Evolutionary conservation across 345 rosid species (phyloP), one percentile per base, ranked within the genome.

Genomic region (Acer negundo): DNA sequence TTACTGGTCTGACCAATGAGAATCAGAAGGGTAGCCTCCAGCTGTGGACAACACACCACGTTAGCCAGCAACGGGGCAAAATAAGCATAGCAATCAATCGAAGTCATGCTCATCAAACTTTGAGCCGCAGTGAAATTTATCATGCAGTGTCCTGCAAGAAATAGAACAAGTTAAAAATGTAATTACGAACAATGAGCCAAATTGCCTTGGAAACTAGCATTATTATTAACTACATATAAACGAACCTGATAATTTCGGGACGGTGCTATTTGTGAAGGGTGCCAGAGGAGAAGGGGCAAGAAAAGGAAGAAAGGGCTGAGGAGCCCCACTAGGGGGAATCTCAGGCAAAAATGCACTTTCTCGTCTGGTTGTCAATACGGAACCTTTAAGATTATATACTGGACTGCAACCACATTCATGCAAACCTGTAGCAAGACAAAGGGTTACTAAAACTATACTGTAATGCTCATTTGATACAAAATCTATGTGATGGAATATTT

Each of bases 11-110:
- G 90, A 16, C 97, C 99, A 17, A 94, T 86, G 49, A 92, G 92
- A 56, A 96, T 94, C 28, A 89, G 76, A 42, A 96, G 84, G 3
- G 95, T 86, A 44, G 97, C 99, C 70, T 88, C 90, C 23, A 94
- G 75, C 87, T 96, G 99, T 11, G 99, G 99, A 83, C 99, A 96
- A 78, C 99, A 96, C 83, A 94, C 90, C 67, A 94, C 98, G 67
- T 96, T 91, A 15, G 99, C 98, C 78, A 94, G 79, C 77, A 91
- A 76, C 2, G 98, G 95, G 55, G 99, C 99, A 58, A 96, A 92
- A 65, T 85, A 80, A 16, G 87, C 83, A 83, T 81, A 90, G 84
- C 99, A 96, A 80, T 96, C 97, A 26, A 83, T 89, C 59, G 99
- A 82, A 67, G 99, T 92, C 70, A 87, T 87, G 69, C 88, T 88